Base-by-base conservation (phyloP, 2,329 filamentous ascomycete genomes). In the Endoconidiophora polonica region DNA sequence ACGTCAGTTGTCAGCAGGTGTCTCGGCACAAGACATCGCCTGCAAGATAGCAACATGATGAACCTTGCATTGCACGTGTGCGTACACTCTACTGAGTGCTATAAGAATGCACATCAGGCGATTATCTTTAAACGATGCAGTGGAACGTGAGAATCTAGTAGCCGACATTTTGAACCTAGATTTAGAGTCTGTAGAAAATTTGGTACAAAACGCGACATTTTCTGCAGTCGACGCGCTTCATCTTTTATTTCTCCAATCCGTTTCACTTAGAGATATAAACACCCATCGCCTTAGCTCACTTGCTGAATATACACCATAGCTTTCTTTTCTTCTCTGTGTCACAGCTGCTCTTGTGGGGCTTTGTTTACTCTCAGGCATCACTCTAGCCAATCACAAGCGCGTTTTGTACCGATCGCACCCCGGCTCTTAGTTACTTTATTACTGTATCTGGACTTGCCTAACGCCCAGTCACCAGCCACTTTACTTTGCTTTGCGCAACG, bases 291-390 rank as follows among this genome's bases (percentile, higher is more conserved):
- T 12, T 9, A 33, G 29, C 16, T 18, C 16, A 18, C 1, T 18
- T 18, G 16, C 2, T 18, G 16, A 18, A 33, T 2, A 33, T 9
- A 12, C 7, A 33, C 29, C 7, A 33, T 33, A 33, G 29, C 29
- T 33, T 33, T 33, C 29, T 43, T 7, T 43, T 43, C 16, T 18
- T 18, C 16, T n/a, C 41, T 24, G 20, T 43, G 41, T 20, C 22
- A 20, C 23, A 23, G 38, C 18, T 53, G 12, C 24, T 49, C 14
- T 43, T 53, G 46, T 50, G 46, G 50, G 24, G 42, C 44, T 53
- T 53, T 53, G 51, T 49, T 53, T 53, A 49, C 51, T 52, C 37
- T 42, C 43, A 22, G 37, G 29, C 43, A 43, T 49, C 26, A 42
- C 29, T 10, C 18, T 29, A 44, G 29, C 51, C 51, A 52, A 52